Conservation (phyloP, 1,284 basidiomycete genomes). For the Salmacisia buchloeana region DNA sequence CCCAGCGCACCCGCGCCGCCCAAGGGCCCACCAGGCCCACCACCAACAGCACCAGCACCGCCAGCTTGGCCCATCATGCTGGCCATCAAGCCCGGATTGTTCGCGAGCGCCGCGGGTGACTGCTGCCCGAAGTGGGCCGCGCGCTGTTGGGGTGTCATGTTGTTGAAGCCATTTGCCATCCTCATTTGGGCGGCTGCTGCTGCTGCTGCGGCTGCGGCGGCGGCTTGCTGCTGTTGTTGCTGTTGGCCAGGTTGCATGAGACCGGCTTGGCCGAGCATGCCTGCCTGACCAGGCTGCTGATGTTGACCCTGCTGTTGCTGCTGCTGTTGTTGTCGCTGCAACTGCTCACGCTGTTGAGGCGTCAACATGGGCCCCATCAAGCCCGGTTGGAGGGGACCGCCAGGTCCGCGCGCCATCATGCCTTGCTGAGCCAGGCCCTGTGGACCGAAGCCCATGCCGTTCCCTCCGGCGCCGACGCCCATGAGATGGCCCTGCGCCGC, state of each 20-base stretch:
- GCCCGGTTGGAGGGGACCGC: not conserved
- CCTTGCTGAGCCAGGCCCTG: not conserved
- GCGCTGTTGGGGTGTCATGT: slow-evolving; percentile 8
- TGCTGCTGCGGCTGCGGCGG: not conserved
- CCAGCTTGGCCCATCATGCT: slow-evolving; percentile 4
- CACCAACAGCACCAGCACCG: not conserved
- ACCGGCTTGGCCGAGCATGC: no score
- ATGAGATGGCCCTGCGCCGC: not conserved
- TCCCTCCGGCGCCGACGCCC: not conserved
- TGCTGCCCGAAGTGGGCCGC: slow-evolving; percentile 4
- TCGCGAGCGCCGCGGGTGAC: not conserved
- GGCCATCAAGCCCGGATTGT: slow-evolving; percentile 6
- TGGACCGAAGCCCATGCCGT: not conserved
- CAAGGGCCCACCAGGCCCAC: not conserved
- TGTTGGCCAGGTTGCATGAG: not conserved
- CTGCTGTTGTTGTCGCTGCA: not conserved
- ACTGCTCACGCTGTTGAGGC: no score
- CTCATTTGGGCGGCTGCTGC: not conserved
- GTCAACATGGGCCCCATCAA: no score
- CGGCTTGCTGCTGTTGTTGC: not conserved
- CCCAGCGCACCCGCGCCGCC: no score
- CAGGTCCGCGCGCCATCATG: not conserved
- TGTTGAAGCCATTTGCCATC: slow-evolving; percentile 3
- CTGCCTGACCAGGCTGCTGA: no score
- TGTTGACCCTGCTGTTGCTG: slow-evolving; percentile 5